Conservation (phyloP, 1,284 basidiomycete species). For the Abortiporus biennis region DNA sequence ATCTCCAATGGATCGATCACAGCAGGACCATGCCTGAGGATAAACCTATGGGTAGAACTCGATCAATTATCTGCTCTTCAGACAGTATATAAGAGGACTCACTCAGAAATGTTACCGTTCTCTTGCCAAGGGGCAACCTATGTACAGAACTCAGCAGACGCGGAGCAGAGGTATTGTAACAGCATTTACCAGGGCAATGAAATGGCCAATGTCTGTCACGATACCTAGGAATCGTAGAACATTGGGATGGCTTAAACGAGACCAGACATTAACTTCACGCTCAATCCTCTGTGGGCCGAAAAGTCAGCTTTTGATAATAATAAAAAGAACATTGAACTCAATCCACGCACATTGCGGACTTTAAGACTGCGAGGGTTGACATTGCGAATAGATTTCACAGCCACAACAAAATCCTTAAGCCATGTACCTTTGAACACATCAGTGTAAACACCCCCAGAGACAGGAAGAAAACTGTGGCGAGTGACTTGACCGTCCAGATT, state of each 20-base stretch:
- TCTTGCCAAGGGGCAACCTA: slow-evolving; percentile 58
- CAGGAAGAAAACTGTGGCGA: slow-evolving; percentile 29
- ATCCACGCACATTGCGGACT: no score
- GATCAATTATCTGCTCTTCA: no score
- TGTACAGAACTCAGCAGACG: background rate
- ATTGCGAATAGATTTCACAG: background rate
- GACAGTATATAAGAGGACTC: no score
- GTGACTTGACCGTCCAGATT: slow-evolving; percentile 43
- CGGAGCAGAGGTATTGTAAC: background rate
- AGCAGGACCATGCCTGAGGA: no score
- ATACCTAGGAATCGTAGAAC: slow-evolving; percentile 48
- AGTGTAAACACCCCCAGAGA: slow-evolving; percentile 43
- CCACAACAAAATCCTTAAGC: slow-evolving; percentile 39
- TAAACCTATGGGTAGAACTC: no score
- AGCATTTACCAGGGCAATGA: slow-evolving; percentile 37
- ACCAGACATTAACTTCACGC: slow-evolving; percentile 48
- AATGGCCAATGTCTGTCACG: slow-evolving; percentile 42
- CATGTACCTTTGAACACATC: slow-evolving; percentile 47
- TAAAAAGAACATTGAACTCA: background rate
- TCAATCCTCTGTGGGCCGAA: slow-evolving; percentile 38
- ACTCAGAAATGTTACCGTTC: slow-evolving; percentile 25
- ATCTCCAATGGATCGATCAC: no score
- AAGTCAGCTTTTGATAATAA: background rate
- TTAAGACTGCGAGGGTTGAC: background rate
- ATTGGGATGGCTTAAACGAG: slow-evolving; percentile 39